Evolutionary conservation across 1,284 basidiomycete genomes (phyloP).

Genomic region (Trametes polyzona): DNA sequence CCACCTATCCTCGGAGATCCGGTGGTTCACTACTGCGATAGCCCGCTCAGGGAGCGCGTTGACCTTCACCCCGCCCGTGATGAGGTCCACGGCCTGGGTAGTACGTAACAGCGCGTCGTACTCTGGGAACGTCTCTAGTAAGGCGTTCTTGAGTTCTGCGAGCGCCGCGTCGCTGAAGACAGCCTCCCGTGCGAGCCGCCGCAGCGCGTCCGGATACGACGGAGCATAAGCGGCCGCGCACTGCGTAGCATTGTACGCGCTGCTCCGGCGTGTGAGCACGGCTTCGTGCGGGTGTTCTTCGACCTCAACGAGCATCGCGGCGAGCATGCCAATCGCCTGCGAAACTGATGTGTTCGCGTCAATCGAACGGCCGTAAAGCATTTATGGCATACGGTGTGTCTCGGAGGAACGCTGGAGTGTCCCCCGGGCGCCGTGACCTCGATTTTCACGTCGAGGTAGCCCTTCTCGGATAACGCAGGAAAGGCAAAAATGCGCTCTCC

Average conservation of each 20-base stretch:
- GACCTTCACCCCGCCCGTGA: constrained; percentile 69
- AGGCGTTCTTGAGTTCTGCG: constrained; percentile 39
- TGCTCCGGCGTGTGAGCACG: constrained; percentile 34
- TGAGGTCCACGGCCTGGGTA: constrained; percentile 72
- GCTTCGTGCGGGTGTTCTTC: constrained; percentile 49
- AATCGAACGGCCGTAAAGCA: neutral
- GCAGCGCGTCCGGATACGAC: constrained; percentile 22
- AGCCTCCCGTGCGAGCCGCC: constrained; percentile 22
- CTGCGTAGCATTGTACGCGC: constrained; percentile 27
- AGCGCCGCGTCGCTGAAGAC: constrained; percentile 28
- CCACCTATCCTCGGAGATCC: constrained; percentile 43
- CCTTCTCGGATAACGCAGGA: constrained; percentile 67
- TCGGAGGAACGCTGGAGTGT: constrained; percentile 65
- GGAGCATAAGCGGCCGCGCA: constrained; percentile 32
- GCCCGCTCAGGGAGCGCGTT: constrained; percentile 56
- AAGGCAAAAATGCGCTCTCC: constrained; percentile 46
- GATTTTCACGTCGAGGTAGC: constrained; percentile 56
- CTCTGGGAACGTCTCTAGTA: constrained; percentile 32
- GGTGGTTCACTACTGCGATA: constrained; percentile 56
- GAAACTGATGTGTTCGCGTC: neutral
- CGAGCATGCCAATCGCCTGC: constrained; percentile 59
- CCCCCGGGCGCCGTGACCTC: constrained; percentile 62
- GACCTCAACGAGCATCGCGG: constrained; percentile 49
- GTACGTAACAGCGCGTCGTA: constrained; percentile 52
- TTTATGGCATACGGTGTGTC: constrained; percentile 47